A percentile compares a stretch with the other conserved stretches of the same genome.
These are phyloP conservation scores for Dactylellina parvicollis DNA, from an alignment of 2,329 filamentous ascomycete species.

Conservation along the genomic window DNA sequence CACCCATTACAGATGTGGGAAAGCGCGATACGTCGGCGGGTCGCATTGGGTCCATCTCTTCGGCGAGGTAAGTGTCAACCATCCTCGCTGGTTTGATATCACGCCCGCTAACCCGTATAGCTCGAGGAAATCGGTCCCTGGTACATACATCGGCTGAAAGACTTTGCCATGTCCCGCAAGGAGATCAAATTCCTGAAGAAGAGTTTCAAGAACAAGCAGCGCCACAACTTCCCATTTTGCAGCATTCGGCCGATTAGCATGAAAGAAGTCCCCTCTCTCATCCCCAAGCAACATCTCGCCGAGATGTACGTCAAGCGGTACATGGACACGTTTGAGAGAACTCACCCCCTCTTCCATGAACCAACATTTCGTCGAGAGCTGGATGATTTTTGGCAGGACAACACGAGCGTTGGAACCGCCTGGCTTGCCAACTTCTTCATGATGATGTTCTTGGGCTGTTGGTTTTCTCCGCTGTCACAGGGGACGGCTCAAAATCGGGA, in stretches of 20 bases:
- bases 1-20: constrained; percentile 44
- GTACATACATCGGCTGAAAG: constrained; percentile 38
- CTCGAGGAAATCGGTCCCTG: constrained; percentile 46
- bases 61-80: constrained; percentile 36
- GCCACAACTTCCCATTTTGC: constrained; percentile 46
- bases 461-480: constrained; percentile 39
- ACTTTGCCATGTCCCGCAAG: constrained; percentile 31
- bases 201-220: constrained; percentile 41
- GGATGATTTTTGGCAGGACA: constrained; percentile 42
- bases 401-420: background rate
- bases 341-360: constrained; percentile 46
- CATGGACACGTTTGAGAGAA: constrained; percentile 42
- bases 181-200: constrained; percentile 48
- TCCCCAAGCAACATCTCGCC: constrained; percentile 35
- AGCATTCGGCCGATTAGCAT: background rate
- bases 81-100: background rate
- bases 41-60: constrained; percentile 52
- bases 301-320: constrained; percentile 43
- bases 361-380: constrained; percentile 37
- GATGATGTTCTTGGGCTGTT: constrained; percentile 53
- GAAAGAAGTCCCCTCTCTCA: constrained; percentile 17
- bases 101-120: constrained; percentile 7
- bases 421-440: constrained; percentile 45
- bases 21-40: constrained; percentile 48
- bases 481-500: constrained; percentile 25